Evolutionary conservation across 1,139 yeast genomes (phyloP).

Genomic region (Lodderomyces theae): DNA sequence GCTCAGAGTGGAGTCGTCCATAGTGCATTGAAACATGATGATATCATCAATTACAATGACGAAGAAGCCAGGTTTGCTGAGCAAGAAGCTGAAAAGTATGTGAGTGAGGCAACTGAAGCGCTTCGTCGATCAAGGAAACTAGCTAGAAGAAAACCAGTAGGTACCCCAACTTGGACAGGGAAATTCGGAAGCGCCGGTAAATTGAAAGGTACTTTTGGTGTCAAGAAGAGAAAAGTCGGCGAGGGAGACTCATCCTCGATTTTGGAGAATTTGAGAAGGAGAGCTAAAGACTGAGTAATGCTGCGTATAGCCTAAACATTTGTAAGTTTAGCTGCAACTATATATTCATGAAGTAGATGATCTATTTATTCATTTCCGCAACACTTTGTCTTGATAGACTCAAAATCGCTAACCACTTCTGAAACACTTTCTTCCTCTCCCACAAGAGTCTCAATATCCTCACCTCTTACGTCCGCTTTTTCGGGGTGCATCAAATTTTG

Average conservation of each 20-base stretch:
- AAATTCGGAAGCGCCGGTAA: slow-evolving; percentile 81
- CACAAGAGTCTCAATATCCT: slow-evolving; percentile 4
- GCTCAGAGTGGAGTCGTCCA: slow-evolving; percentile 74
- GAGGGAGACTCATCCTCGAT: slow-evolving; percentile 20
- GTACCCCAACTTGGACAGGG: slow-evolving; percentile 97
- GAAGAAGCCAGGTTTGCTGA: slow-evolving; percentile 56
- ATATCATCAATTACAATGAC: slow-evolving; percentile 55
- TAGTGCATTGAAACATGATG: slow-evolving; percentile 76
- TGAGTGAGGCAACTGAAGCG: slow-evolving; percentile 73
- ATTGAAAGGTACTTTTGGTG: slow-evolving; percentile 21
- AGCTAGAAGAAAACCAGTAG: slow-evolving; percentile 64
- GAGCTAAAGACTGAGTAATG: neutral
- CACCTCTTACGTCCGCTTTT: slow-evolving; percentile 2
- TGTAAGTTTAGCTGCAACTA: too few relatives aligned
- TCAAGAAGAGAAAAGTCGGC: slow-evolving; percentile 16
- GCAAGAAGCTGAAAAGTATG: slow-evolving; percentile 73
- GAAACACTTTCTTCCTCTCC: neutral
- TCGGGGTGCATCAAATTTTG: too few relatives aligned
- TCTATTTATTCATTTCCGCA: too few relatives aligned
- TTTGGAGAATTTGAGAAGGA: slow-evolving; percentile 26
- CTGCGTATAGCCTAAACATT: neutral
- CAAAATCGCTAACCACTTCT: neutral
- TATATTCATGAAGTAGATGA: too few relatives aligned
- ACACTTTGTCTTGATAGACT: slow-evolving; percentile 4
- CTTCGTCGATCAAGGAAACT: slow-evolving; percentile 63